These are phyloP conservation scores for Juncus inflexus DNA, from an alignment of 176 grass and related monocot genomes.

Conservation along the genomic window DNA sequence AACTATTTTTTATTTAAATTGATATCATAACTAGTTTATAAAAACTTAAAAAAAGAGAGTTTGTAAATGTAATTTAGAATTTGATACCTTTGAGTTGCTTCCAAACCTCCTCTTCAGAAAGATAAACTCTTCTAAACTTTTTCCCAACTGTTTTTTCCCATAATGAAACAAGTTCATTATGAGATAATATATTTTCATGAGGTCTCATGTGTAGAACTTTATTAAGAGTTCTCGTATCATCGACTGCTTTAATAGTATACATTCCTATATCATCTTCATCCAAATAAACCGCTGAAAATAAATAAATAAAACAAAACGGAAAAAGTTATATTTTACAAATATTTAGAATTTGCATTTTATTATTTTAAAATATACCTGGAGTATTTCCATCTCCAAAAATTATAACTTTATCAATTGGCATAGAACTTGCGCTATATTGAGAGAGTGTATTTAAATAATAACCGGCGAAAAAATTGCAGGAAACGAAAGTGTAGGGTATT, in stretches of 20 bases:
- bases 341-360: not conserved
- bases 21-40: not conserved
- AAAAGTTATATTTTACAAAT: not conserved
- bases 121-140: slow-evolving; percentile 21
- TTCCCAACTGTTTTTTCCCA: slow-evolving; percentile 41
- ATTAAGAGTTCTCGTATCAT: slow-evolving; percentile 43
- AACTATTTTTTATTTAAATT: not conserved
- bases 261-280: slow-evolving; percentile 42
- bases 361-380: slow-evolving; percentile 14
- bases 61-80: not conserved
- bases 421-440: not conserved
- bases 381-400: slow-evolving; percentile 36
- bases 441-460: slow-evolving; percentile 1
- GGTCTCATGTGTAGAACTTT: slow-evolving; percentile 47
- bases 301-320: not conserved
- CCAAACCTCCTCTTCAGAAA: slow-evolving; percentile 16
- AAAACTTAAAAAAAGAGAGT: not conserved
- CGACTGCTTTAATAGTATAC: slow-evolving; percentile 32
- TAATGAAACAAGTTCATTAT: slow-evolving; percentile 27
- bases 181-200: slow-evolving; percentile 20
- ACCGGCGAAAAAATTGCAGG: slow-evolving; percentile 33
- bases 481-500: slow-evolving; percentile 38
- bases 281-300: slow-evolving; percentile 24
- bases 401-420: slow-evolving; percentile 9
- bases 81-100: slow-evolving; percentile 6